Base-by-base conservation (phyloP, 2,329 filamentous ascomycete species). In the Penicillium concentricum region DNA sequence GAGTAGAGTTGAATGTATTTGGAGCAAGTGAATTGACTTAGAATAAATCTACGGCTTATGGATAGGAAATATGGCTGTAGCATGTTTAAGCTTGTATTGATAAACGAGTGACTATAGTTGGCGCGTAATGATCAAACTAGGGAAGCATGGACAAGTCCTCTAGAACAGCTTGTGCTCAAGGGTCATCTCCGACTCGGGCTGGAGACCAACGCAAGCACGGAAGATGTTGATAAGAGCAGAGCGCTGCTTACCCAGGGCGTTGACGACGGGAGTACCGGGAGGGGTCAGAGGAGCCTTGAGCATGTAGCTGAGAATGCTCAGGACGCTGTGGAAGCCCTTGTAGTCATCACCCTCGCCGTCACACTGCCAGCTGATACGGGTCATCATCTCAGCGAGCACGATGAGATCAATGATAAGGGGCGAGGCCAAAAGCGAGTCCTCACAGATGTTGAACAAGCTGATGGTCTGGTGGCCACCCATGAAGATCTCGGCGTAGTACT, bases 401-500 rank as follows among this genome's bases (percentile, higher is more conserved):
- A 97, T 92, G 59, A 99, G 83, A 75, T 99, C 94, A 71, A 99
- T 96, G 82, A 99, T 99, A 72, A 99, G 81, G 34, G 94, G 94
- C 48, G 93, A 95, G 12, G 94, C 94, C 65, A 99, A 84, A 51
- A 99, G 87, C 43, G 94, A 97, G 79, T 99, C 94, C 80, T 99
- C 94, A 81, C 94, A 99, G 68, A 97, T 92, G 77, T 99, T 99
- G 87, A 96, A 97, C 75, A 99, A 83, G 69, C 89, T 93, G 68
- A 99, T 99, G 68, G 92, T 97, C 82, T 99, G 94, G 80, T 97
- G 94, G 41, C 94, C 94, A 65, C 94, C 94, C 79, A 97, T 85
- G 85, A 99, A 99, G 78, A 99, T 97, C 83, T 99, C 93, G 54
- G 92, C 94, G 68, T 97, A 97, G 85, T 99, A 99, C 83, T 99